Evolutionary conservation across 306 rosid species (phyloP).

Genomic region (Sechiopsis laciniata): DNA sequence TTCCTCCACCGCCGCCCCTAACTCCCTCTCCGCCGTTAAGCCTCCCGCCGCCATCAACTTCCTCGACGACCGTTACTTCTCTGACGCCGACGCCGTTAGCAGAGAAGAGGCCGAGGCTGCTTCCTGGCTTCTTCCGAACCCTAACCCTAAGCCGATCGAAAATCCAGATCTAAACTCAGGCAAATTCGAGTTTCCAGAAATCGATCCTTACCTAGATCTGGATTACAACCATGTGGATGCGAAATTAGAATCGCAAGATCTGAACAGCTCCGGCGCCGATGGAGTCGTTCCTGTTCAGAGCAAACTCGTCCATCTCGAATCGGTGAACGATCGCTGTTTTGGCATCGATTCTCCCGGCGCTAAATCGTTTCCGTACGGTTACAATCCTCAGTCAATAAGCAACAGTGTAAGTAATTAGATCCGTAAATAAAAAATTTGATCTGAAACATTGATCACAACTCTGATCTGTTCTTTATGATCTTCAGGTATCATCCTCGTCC

Average conservation of each 20-base stretch:
- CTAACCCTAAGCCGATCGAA: conserved; percentile 39
- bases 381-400: conserved; percentile 44
- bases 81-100: conserved; percentile 57
- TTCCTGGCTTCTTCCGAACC: conserved; percentile 75
- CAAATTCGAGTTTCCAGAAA: conserved; percentile 42
- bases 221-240: conserved; percentile 53
- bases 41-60: conserved; percentile 27
- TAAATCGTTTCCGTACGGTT: conserved; percentile 50
- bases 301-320: conserved; percentile 27
- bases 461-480: not conserved
- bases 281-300: conserved; percentile 75
- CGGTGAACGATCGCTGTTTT: conserved; percentile 32
- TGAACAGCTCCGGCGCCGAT: conserved; percentile 57
- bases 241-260: conserved; percentile 51
- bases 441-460: not conserved
- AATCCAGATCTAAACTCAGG: conserved; percentile 56
- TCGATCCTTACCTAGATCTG: conserved; percentile 68
- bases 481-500: conserved; percentile 83
- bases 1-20: conserved; percentile 25
- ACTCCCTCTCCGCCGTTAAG: conserved; percentile 17
- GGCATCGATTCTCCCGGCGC: conserved; percentile 41
- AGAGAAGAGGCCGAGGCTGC: conserved; percentile 91
- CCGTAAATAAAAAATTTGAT: too few species aligned
- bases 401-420: conserved; percentile 57
- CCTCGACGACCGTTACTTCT: conserved; percentile 46